These are phyloP conservation scores for Salinomyces thailandicus DNA, from an alignment of 2,329 filamentous ascomycete genomes.

Conservation along the genomic window DNA sequence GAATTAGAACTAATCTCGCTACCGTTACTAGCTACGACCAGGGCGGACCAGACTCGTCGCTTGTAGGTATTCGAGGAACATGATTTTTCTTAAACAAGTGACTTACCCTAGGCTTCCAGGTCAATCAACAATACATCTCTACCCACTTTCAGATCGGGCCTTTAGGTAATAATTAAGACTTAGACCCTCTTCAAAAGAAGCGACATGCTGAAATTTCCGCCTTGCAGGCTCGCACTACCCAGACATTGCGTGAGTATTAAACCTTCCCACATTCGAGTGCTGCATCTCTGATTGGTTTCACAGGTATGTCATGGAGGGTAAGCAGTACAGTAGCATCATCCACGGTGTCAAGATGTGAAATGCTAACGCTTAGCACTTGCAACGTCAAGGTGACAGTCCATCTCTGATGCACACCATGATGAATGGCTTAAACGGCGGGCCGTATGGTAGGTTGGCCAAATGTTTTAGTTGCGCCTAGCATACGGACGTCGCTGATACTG, in stretches of 20 bases:
- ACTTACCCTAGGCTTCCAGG: no score
- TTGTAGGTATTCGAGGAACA: no score
- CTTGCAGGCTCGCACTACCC: conserved; percentile 31
- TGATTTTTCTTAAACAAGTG: no score
- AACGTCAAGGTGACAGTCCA: conserved; percentile 44
- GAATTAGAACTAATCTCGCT: neutral
- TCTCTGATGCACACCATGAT: conserved; percentile 42
- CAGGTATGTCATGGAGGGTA: conserved; percentile 48
- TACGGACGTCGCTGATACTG: neutral
- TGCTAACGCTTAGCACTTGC: no score
- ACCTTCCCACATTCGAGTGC: no score
- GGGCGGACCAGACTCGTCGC: conserved; percentile 39
- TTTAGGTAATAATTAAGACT: no score
- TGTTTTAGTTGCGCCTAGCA: neutral
- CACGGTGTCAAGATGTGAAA: no score
- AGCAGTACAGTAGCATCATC: no score
- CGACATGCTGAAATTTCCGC: no score
- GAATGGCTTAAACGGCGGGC: conserved; percentile 35
- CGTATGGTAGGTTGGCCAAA: conserved; percentile 13
- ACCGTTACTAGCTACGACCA: conserved; percentile 23
- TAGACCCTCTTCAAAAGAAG: no score
- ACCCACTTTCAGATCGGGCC: conserved; percentile 44
- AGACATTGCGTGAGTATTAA: conserved; percentile 37
- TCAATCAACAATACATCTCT: conserved; percentile 43
- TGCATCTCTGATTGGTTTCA: no score